A percentile compares a stretch with the other conserved stretches of the same genome.
phyloP scores from a whole-genome alignment of 805 yeast genomes.

The Yamadazyma scolyti region DNA sequence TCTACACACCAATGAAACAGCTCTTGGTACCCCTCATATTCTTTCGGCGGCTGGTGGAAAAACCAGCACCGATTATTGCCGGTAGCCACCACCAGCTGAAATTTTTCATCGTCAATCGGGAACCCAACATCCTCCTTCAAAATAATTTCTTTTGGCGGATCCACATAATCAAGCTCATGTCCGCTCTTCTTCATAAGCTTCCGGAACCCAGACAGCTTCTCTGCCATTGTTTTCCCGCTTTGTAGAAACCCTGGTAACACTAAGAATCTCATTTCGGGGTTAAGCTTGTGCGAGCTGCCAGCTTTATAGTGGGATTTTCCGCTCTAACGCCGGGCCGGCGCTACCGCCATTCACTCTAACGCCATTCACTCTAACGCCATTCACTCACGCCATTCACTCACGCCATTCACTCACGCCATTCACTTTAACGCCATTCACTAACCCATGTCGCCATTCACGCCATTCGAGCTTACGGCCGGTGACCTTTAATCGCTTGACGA shows the following conservation, averaged over 20 bases:
- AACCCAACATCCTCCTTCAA: conserved; percentile 26
- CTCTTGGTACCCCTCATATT: conserved; percentile 25
- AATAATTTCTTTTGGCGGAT: conserved; percentile 26
- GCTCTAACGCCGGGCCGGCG: too few relatives aligned
- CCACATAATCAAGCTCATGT: conserved; percentile 28
- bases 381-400: too few relatives aligned
- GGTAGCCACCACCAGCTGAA: conserved; percentile 26
- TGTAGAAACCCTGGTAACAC: conserved; percentile 38
- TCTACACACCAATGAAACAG: conserved; percentile 21
- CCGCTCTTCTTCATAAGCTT: conserved; percentile 23
- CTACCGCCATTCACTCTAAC: too few relatives aligned
- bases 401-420: too few relatives aligned
- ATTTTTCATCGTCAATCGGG: conserved; percentile 23
- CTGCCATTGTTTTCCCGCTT: conserved; percentile 28
- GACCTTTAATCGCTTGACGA: too few relatives aligned
- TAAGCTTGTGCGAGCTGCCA: too few relatives aligned
- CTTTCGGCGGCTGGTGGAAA: conserved; percentile 16
- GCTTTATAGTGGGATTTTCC: neutral
- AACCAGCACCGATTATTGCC: conserved; percentile 37
- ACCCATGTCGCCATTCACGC: too few relatives aligned
- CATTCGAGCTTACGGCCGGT: too few relatives aligned
- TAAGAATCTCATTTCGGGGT: conserved; percentile 9
- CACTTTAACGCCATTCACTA: too few relatives aligned
- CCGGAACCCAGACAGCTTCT: conserved; percentile 29
- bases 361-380: too few relatives aligned